Base-by-base conservation (phyloP, 371 early-diverging fungal species). In the Syncephalastrum contaminatum region DNA sequence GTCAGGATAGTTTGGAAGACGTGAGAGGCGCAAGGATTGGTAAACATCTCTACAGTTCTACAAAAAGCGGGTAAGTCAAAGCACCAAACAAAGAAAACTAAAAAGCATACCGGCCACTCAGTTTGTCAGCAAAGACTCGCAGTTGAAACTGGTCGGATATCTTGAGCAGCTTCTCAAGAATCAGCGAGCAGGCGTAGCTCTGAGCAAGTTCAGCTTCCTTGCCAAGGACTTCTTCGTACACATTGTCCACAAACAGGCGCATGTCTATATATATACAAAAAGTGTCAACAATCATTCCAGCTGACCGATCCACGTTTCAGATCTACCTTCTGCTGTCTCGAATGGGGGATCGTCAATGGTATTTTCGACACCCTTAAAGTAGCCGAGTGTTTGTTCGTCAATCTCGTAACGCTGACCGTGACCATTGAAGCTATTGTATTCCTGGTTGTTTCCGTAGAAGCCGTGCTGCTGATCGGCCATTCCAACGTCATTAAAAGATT, bases 11-110 rank as follows among this genome's bases (percentile, higher is more conserved):
- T 89, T 67, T 94, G 95, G 49, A 82, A 80, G 2, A 92, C 92
- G 50, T 94, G 95, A 3, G 93, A 93, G 4, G 88, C 92, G 56
- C 90, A 93, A 48, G 88, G 87, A 67, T 94, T 91, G 4, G 86
- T 79, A 44, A 90, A 88, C 43, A 93, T 73, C 56, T 82, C 81
- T 19, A 85, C 63, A 27, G 80, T 81, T 48, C 84, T 86, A 63
- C 5, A 19, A 36, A 50, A 16, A n/a, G n/a, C n/a, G n/a, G n/a
- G n/a, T n/a, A n/a, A n/a, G n/a, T n/a, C n/a, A n/a, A n/a, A n/a
- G n/a, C n/a, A n/a, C n/a, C n/a, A n/a, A n/a, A n/a, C n/a, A n/a
- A n/a, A n/a, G n/a, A n/a, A n/a, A n/a, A n/a, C n/a, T n/a, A 1
- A 8, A 25, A 19, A 14, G 65, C 72, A 49, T 72, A 84, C 73